Evolutionary conservation across 2,329 filamentous ascomycete species (phyloP).

Genomic region (Gliomastix tumulicola): DNA sequence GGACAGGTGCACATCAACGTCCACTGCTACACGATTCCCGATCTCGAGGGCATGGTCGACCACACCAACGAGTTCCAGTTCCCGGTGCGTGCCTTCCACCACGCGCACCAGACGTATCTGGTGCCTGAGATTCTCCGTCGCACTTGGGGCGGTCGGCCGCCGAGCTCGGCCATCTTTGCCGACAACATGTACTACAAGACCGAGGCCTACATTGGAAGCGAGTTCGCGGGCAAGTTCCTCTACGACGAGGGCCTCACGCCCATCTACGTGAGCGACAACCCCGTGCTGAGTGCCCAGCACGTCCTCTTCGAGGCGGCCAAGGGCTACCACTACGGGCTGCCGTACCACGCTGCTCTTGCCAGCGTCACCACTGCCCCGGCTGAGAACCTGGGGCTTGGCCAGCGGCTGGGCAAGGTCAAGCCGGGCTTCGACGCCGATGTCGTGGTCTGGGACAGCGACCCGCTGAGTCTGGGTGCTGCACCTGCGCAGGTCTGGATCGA

Average conservation of each 20-base stretch:
- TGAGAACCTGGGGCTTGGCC: constrained; percentile 47
- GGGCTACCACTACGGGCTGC: constrained; percentile 51
- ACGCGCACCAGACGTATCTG: constrained; percentile 55
- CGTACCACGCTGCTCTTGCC: constrained; percentile 52
- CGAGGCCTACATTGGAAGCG: constrained; percentile 57
- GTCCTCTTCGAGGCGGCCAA: constrained; percentile 60
- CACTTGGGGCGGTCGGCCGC: constrained; percentile 44
- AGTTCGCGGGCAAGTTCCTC: constrained; percentile 59
- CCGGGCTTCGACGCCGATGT: constrained; percentile 42
- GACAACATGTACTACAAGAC: constrained; percentile 70
- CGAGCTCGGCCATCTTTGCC: constrained; percentile 59
- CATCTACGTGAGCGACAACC: constrained; percentile 66
- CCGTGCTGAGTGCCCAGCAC: constrained; percentile 62
- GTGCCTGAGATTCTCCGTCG: constrained; percentile 59
- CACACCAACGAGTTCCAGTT: constrained; percentile 69
- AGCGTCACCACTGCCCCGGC: constrained; percentile 53
- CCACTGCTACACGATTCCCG: constrained; percentile 64
- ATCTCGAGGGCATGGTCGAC: constrained; percentile 62
- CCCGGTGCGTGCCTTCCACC: constrained; percentile 59
- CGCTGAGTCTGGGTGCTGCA: constrained; percentile 50
- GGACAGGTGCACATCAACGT: constrained; percentile 65
- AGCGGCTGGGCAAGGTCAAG: constrained; percentile 55
- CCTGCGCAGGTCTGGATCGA: constrained; percentile 60
- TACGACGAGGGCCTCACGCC: constrained; percentile 59
- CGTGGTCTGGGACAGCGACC: constrained; percentile 54